Evolutionary conservation across 2,329 filamentous ascomycete genomes (phyloP).

Genomic region (Cadophora malorum): DNA sequence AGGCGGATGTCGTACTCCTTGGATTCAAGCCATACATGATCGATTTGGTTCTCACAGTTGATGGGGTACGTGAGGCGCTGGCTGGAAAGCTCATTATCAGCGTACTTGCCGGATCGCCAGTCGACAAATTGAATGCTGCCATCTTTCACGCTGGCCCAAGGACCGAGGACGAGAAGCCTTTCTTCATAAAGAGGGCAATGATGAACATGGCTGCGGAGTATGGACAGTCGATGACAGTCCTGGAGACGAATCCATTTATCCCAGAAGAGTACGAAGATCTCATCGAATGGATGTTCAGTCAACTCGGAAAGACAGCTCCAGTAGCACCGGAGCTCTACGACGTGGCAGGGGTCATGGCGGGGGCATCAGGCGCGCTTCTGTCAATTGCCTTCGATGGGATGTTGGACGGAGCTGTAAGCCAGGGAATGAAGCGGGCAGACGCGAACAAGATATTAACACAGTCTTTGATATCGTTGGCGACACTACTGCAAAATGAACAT

Average conservation of each 20-base stretch:
- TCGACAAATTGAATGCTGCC: slow-evolving; percentile 68
- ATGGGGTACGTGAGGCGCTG: slow-evolving; percentile 75
- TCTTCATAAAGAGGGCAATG: slow-evolving; percentile 78
- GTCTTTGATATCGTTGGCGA: slow-evolving; percentile 64
- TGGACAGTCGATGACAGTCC: slow-evolving; percentile 81
- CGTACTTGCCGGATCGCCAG: slow-evolving; percentile 79
- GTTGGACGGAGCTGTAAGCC: slow-evolving; percentile 78
- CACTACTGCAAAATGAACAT: slow-evolving; percentile 66
- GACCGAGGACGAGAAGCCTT: slow-evolving; percentile 41
- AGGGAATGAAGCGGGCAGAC: slow-evolving; percentile 76
- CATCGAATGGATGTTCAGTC: slow-evolving; percentile 78
- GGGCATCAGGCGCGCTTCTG: slow-evolving; percentile 78
- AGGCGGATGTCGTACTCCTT: slow-evolving; percentile 77
- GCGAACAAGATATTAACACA: slow-evolving; percentile 80
- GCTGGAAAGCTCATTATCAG: slow-evolving; percentile 82
- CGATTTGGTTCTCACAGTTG: slow-evolving; percentile 66
- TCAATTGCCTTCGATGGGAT: slow-evolving; percentile 77
- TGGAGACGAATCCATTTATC: slow-evolving; percentile 60
- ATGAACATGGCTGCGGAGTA: slow-evolving; percentile 84
- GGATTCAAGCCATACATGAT: slow-evolving; percentile 84
- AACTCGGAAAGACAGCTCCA: slow-evolving; percentile 73
- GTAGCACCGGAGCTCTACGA: slow-evolving; percentile 74
- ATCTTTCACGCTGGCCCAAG: slow-evolving; percentile 44
- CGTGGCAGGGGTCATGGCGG: slow-evolving; percentile 74
- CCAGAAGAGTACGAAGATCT: slow-evolving; percentile 61